Evolutionary conservation across 805 yeast genomes (phyloP).

Genomic region (Wickerhamiella qilinensis): DNA sequence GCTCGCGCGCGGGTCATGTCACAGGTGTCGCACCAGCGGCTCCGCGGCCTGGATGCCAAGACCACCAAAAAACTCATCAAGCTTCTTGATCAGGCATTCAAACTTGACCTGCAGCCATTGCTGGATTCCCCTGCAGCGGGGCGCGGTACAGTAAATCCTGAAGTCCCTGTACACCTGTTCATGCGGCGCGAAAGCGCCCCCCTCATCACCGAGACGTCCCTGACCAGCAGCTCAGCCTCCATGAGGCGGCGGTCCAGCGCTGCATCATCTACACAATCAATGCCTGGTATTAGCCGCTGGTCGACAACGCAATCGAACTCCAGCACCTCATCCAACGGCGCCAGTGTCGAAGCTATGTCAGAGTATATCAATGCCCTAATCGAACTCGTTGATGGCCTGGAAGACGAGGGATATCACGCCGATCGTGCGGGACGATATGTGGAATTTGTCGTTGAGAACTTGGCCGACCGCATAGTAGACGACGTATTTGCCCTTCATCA

Average conservation of each 20-base stretch:
- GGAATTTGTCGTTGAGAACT: slow-evolving; percentile 3
- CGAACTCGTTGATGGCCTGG: slow-evolving; percentile 1
- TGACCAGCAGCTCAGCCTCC: background rate
- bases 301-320: background rate
- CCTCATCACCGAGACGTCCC: background rate
- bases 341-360: background rate
- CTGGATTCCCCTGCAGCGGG: background rate
- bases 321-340: background rate
- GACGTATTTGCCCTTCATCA: slow-evolving; percentile 4
- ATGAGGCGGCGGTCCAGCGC: background rate
- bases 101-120: background rate
- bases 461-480: slow-evolving; percentile 1
- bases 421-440: slow-evolving; percentile 1
- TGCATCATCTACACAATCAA: background rate
- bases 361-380: slow-evolving; percentile 1
- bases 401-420: background rate
- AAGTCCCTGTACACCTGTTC: background rate
- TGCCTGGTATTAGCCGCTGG: background rate
- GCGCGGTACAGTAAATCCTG: background rate
- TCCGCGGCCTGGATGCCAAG: slow-evolving; percentile 1
- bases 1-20: slow-evolving; percentile 4
- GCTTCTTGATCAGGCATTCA: background rate
- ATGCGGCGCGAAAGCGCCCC: background rate
- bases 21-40: background rate
- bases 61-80: background rate